These are phyloP conservation scores for Mallotus nudiflorus DNA, from an alignment of 345 rosid genomes.

Conservation along the genomic window DNA sequence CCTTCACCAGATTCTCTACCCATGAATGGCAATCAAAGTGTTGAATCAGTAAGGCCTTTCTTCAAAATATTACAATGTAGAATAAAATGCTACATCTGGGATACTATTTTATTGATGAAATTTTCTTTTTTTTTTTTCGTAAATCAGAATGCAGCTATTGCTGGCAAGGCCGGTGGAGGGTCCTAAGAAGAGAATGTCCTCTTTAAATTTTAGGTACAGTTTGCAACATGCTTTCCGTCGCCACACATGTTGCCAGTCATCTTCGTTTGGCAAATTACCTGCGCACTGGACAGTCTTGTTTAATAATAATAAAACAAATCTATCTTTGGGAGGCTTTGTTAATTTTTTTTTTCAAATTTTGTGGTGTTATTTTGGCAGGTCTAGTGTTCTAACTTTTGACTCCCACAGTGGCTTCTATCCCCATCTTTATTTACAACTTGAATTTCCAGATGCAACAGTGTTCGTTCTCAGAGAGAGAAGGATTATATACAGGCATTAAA, in stretches of 20 bases:
- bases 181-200: constrained; percentile 37
- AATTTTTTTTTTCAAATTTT: neutral
- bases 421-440: constrained; percentile 30
- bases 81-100: neutral
- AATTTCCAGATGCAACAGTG: constrained; percentile 28
- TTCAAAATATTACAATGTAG: neutral
- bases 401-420: constrained; percentile 44
- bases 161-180: constrained; percentile 60
- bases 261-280: neutral
- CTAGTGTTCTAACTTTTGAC: constrained; percentile 46
- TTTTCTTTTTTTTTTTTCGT: constrained; percentile 11
- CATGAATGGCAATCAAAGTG: constrained; percentile 47
- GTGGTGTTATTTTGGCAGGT: constrained; percentile 48
- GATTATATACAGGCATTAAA: constrained; percentile 11
- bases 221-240: neutral
- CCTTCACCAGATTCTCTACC: constrained; percentile 46
- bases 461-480: constrained; percentile 8
- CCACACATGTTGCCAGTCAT: neutral
- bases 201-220: constrained; percentile 40
- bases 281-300: neutral
- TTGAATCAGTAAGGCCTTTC: constrained; percentile 43
- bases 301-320: neutral
- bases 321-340: constrained; percentile 4
- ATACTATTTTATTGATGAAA: constrained; percentile 8
- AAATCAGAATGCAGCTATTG: constrained; percentile 61